phyloP scores from a whole-genome alignment of 1,284 basidiomycete species.

The Apiotrichum laibachii region DNA sequence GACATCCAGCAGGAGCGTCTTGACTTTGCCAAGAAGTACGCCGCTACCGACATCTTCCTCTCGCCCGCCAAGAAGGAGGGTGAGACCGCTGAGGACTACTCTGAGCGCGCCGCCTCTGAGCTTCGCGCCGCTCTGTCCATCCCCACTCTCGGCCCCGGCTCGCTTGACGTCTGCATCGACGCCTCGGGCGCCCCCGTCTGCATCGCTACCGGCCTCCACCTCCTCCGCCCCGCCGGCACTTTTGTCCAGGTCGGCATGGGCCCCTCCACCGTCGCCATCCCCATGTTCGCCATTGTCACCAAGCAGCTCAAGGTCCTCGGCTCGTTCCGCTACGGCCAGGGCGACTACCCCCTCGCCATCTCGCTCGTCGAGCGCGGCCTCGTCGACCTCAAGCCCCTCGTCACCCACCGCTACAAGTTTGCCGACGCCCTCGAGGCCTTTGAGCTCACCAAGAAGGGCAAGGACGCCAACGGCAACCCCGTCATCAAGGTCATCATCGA shows the following conservation, averaged over 20 bases:
- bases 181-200: slow-evolving; percentile 62
- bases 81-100: slow-evolving; percentile 68
- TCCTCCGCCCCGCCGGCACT: slow-evolving; percentile 63
- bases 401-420: slow-evolving; percentile 61
- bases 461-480: slow-evolving; percentile 60
- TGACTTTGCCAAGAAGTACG: slow-evolving; percentile 82
- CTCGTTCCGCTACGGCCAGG: slow-evolving; percentile 51
- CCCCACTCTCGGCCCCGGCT: slow-evolving; percentile 51
- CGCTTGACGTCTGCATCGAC: slow-evolving; percentile 61
- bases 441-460: slow-evolving; percentile 60
- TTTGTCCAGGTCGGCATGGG: slow-evolving; percentile 53
- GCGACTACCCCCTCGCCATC: slow-evolving; percentile 56
- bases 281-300: slow-evolving; percentile 45
- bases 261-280: slow-evolving; percentile 37
- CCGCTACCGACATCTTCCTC: slow-evolving; percentile 74
- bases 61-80: slow-evolving; percentile 63
- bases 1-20: slow-evolving; percentile 78
- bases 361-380: slow-evolving; percentile 56
- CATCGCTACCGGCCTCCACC: slow-evolving; percentile 57
- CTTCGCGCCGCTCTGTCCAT: slow-evolving; percentile 53
- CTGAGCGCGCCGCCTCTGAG: slow-evolving; percentile 53
- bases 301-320: slow-evolving; percentile 49
- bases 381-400: slow-evolving; percentile 57
- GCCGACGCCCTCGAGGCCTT: slow-evolving; percentile 57
- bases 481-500: slow-evolving; percentile 51